phyloP scores from a whole-genome alignment of 1,139 yeast genomes.

The Arxiozyma slooffiae region DNA sequence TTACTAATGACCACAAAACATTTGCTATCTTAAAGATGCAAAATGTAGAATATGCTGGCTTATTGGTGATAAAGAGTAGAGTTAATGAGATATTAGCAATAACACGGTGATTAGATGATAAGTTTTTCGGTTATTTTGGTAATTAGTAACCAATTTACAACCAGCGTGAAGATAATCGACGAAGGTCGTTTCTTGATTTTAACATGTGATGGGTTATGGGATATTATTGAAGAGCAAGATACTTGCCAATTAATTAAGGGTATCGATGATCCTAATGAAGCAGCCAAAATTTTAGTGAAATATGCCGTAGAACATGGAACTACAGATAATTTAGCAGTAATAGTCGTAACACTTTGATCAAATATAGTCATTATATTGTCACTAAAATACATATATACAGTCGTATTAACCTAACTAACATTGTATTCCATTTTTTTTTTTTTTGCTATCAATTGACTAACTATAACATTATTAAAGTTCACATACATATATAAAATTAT shows the following conservation, averaged over 20 bases:
- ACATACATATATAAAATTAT: not conserved
- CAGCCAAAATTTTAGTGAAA: conserved; percentile 60
- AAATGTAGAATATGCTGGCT: conserved; percentile 72
- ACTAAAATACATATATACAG: too few relatives aligned
- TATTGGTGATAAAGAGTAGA: conserved; percentile 77
- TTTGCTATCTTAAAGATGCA: conserved; percentile 68
- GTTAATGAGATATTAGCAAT: conserved; percentile 96
- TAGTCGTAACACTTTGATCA: conserved; percentile 47
- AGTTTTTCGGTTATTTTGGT: conserved; percentile 84
- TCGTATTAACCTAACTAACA: too few relatives aligned
- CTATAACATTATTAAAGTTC: not conserved
- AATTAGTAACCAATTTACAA: conserved; percentile 85
- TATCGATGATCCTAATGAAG: conserved; percentile 49
- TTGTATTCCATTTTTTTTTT: too few relatives aligned
- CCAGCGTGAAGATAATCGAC: conserved; percentile 61
- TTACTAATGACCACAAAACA: conserved; percentile 92
- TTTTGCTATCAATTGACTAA: not conserved
- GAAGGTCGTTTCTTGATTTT: conserved; percentile 68
- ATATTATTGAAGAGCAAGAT: conserved; percentile 69
- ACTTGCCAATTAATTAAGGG: conserved; percentile 66
- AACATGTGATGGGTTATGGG: conserved; percentile 97
- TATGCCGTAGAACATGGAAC: conserved; percentile 73
- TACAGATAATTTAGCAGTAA: conserved; percentile 86
- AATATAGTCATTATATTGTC: not conserved
- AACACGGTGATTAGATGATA: conserved; percentile 89